Percentiles rank a stretch among this genome's conserved stretches.
phyloP scores from a whole-genome alignment of 352 stramenopile genomes.

The Pythium biforme region DNA sequence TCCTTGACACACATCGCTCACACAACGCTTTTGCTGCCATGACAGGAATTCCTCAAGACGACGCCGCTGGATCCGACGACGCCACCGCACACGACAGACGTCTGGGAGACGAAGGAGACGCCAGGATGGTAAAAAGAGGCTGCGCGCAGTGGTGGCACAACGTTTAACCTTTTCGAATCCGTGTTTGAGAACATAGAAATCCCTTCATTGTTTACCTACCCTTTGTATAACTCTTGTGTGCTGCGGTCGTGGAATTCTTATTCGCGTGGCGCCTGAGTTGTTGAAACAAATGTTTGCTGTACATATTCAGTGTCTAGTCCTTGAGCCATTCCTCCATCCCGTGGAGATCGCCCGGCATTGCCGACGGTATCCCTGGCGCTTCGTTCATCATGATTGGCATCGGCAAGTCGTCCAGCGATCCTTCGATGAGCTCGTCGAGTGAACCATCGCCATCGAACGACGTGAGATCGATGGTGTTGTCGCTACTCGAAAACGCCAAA shows the following conservation, averaged over 20 bases:
- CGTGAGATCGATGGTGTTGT: slow-evolving; percentile 29
- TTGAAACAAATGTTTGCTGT: background rate
- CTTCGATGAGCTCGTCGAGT: slow-evolving; percentile 54
- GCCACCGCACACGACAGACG: slow-evolving; percentile 47
- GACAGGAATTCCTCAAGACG: slow-evolving; percentile 60
- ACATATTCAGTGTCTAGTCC: slow-evolving; percentile 43
- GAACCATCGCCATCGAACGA: slow-evolving; percentile 27
- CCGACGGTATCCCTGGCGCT: slow-evolving; percentile 39
- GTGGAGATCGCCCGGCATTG: slow-evolving; percentile 66
- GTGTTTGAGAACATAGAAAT: slow-evolving; percentile 7
- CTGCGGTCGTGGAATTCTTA: background rate
- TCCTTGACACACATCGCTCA: background rate
- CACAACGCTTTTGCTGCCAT: background rate
- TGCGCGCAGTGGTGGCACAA: no score
- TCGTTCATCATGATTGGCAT: slow-evolving; percentile 71
- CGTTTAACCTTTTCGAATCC: background rate
- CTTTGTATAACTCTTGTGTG: background rate
- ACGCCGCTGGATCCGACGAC: slow-evolving; percentile 63
- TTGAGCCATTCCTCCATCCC: slow-evolving; percentile 82
- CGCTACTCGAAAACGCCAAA: slow-evolving; percentile 37
- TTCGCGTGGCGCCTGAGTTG: background rate
- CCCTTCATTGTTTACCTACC: slow-evolving; percentile 5
- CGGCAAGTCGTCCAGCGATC: slow-evolving; percentile 48
- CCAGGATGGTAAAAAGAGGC: slow-evolving; percentile 55
- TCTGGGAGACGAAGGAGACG: slow-evolving; percentile 66